Percentiles rank a stretch among this genome's conserved stretches.
Evolutionary conservation across 179 eudicot species (phyloP).

Genomic region (Spinacia oleracea): DNA sequence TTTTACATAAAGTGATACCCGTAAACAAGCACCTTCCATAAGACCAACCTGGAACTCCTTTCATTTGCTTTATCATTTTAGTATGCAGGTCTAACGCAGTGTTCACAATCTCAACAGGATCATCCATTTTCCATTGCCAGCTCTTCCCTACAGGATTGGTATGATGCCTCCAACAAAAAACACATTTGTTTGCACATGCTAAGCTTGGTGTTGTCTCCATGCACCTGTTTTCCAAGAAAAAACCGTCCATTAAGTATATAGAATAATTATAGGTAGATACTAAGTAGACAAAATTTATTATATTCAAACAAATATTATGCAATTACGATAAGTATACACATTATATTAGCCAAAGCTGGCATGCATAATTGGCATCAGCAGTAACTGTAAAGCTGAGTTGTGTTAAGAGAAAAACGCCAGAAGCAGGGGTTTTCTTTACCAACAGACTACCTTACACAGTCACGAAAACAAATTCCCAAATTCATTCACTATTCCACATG

Average conservation of each 20-base stretch:
- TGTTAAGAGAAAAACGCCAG: background rate
- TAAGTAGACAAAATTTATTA: background rate
- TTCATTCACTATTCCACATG: too few species aligned
- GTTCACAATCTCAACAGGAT: constrained; percentile 81
- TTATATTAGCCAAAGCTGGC: background rate
- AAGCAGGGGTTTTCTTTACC: constrained; percentile 1
- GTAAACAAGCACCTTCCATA: background rate
- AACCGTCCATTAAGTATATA: background rate
- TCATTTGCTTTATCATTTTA: constrained; percentile 98
- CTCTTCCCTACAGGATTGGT: constrained; percentile 96
- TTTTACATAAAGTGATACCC: background rate
- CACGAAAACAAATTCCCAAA: background rate
- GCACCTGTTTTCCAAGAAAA: constrained; percentile 56
- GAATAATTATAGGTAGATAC: too few species aligned
- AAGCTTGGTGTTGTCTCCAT: constrained; percentile 99
- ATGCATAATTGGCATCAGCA: background rate
- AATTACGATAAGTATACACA: background rate
- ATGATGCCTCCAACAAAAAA: constrained; percentile 99
- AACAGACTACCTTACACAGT: background rate
- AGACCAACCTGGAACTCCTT: constrained; percentile 92
- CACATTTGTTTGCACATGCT: constrained; percentile 99
- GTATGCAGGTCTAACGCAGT: constrained; percentile 87
- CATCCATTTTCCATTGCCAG: constrained; percentile 99
- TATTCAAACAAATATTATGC: background rate
- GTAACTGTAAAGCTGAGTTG: background rate